Evolutionary conservation across 108 stramenopile species (phyloP), one percentile per base, ranked within the genome.

Genomic region (Cyclotella choctawhatcheeana): DNA sequence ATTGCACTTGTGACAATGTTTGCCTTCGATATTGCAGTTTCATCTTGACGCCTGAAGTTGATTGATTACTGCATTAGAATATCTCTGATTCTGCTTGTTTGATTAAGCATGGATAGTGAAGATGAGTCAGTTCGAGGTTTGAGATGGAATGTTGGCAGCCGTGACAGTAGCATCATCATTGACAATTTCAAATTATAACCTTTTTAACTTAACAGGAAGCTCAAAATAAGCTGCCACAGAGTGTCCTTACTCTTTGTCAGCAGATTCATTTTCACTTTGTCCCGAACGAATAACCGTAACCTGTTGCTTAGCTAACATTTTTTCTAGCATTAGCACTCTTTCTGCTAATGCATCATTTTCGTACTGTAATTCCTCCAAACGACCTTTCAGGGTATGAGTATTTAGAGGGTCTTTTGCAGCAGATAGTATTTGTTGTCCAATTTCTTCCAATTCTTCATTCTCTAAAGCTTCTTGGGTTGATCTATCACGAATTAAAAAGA

Each of bases 361-460:
- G 30, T 73, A 58, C 70, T 89, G 77, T 74, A 89, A 62, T 35
- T 86, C 81, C 44, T 71, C 67, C 64, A 85, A 55, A 31, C 79
- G 81, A 24, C 69, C 74, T 30, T 85, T 79, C 43, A 91, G 52
- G 16, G 61, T 59, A 54, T 86, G 73, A 26, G 60, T 44, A 44
- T 71, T 79, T 58, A 88, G 58, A 6, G 86, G 86, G 56, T 86
- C 76, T 43, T 77, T 73, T 14, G 83, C 79, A 13, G 89, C 83
- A 27, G 81, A 83, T 59, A 91, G 70, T 24, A 91, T 58, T 20
- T 48, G 52, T 30, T 65, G 47, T 8, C 84, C 87, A 24, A 91
- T 31, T 12, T 63, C 71, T 34, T 85, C 82, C 43, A 91, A 64
- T 26, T 88, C 82, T 27, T 84, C 85, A 60, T 88, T 86, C 25